Conservation (phyloP, 2,329 filamentous ascomycete genomes). For the Cladosporium sp. region DNA sequence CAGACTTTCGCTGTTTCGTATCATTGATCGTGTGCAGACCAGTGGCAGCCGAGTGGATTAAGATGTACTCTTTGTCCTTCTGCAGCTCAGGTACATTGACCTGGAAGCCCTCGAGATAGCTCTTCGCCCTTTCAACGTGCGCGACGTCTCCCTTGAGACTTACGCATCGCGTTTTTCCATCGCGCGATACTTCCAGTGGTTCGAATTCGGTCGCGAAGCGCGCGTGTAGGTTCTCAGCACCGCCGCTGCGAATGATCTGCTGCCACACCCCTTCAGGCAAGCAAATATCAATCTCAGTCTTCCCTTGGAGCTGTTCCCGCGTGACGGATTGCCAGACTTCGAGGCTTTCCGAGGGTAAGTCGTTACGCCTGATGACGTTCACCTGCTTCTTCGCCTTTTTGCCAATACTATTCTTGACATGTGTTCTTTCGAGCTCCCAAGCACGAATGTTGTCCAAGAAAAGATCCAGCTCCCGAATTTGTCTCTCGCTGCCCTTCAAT, state of each 20-base stretch:
- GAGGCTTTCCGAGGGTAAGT: background rate
- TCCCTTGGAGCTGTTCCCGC: background rate
- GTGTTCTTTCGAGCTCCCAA: too few relatives aligned
- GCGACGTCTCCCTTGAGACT: background rate
- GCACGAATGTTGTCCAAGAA: background rate
- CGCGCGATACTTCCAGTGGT: background rate
- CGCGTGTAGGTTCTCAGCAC: background rate
- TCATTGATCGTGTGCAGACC: background rate
- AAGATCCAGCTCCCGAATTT: background rate
- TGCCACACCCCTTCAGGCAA: background rate
- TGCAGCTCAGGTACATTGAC: background rate
- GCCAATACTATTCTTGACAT: background rate
- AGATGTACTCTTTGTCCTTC: background rate
- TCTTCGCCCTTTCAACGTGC: background rate
- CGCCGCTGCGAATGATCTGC: background rate
- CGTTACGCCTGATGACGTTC: background rate
- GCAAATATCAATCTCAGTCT: background rate
- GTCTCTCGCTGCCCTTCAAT: background rate
- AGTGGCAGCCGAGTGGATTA: background rate
- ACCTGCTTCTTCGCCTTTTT: background rate
- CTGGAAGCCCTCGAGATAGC: background rate
- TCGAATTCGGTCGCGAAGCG: background rate
- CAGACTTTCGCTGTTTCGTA: background rate
- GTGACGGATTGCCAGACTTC: background rate
- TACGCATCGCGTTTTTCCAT: background rate